phyloP scores from a whole-genome alignment of 441 rosid genomes.

The Biscutella auriculata region DNA sequence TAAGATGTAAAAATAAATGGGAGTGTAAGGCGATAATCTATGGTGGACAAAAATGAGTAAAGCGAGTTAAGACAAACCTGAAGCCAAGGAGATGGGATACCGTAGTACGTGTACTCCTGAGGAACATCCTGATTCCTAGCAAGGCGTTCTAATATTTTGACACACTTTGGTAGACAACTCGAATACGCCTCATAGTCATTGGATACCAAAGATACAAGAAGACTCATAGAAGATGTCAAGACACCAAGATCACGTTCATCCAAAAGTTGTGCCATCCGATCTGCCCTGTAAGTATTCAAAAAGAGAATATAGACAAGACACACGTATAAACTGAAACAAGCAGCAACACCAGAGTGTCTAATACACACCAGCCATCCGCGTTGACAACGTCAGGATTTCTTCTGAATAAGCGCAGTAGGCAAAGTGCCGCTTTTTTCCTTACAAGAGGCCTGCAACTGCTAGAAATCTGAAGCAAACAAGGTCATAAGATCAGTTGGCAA shows the following conservation, averaged over 20 bases:
- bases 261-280: slow-evolving; percentile 93
- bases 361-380: slow-evolving; percentile 86
- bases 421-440: slow-evolving; percentile 92
- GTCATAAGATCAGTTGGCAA: slow-evolving; percentile 1
- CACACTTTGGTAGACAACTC: slow-evolving; percentile 94
- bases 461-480: slow-evolving; percentile 58
- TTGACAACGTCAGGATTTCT: slow-evolving; percentile 94
- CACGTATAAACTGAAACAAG: background rate
- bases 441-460: slow-evolving; percentile 99
- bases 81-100: slow-evolving; percentile 99
- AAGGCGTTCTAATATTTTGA: slow-evolving; percentile 84
- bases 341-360: background rate
- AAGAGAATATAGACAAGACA: background rate
- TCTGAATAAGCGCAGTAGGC: slow-evolving; percentile 84
- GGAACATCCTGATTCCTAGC: slow-evolving; percentile 96
- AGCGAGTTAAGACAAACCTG: slow-evolving; percentile 49
- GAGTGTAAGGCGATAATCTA: background rate
- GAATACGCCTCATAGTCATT: slow-evolving; percentile 84
- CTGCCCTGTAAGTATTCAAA: slow-evolving; percentile 53
- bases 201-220: slow-evolving; percentile 94
- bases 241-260: slow-evolving; percentile 99
- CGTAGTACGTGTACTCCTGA: slow-evolving; percentile 98
- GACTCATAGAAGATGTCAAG: slow-evolving; percentile 88
- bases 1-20: background rate
- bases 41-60: background rate